phyloP scores from a whole-genome alignment of 306 rosid species.

The Medicago ruthenica region DNA sequence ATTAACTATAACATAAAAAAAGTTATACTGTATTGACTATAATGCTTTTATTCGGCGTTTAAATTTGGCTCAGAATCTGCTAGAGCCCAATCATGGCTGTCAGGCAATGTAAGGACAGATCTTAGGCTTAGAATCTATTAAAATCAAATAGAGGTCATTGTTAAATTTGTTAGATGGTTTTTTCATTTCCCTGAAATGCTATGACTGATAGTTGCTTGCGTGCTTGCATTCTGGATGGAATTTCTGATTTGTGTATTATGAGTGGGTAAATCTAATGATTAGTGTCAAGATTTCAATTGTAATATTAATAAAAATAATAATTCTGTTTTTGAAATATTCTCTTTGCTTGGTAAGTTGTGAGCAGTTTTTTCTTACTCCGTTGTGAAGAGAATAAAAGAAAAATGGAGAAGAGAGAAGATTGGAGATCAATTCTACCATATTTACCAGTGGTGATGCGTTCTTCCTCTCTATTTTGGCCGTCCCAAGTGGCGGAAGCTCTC shows the following conservation, averaged over 20 bases:
- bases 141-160: not conserved
- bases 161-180: not conserved
- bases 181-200: not conserved
- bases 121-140: not conserved
- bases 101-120: not conserved
- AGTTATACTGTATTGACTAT: not conserved
- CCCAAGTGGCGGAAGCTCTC: conserved; percentile 67
- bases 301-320: not conserved
- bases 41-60: not conserved
- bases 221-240: not conserved
- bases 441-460: conserved; percentile 64
- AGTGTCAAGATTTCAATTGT: not conserved
- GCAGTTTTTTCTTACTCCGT: not conserved
- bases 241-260: not conserved
- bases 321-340: conserved; percentile 7
- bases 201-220: not conserved
- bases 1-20: not conserved
- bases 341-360: not conserved
- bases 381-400: not conserved
- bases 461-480: conserved; percentile 74
- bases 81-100: not conserved
- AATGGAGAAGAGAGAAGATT: conserved; percentile 75
- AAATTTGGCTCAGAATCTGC: not conserved
- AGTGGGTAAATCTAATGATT: not conserved
- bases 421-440: conserved; percentile 67